Conservation (phyloP, 2,329 filamentous ascomycete genomes). For the Rhexocercosporidium sp. region DNA sequence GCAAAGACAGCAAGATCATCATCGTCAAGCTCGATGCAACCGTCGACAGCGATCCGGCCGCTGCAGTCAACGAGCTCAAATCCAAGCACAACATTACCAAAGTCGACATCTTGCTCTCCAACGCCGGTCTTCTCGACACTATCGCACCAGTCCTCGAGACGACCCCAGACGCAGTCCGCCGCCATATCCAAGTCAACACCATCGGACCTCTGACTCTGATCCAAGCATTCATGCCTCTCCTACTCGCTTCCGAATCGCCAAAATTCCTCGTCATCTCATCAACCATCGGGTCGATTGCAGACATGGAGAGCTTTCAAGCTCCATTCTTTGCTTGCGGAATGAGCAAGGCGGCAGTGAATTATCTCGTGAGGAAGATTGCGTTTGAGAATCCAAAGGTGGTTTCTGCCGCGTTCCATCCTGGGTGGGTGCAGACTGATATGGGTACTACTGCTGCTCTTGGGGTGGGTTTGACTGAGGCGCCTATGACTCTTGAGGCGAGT, state of each 20-base stretch:
- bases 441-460: conserved; percentile 26
- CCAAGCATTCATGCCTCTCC: conserved; percentile 49
- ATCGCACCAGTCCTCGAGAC: conserved; percentile 42
- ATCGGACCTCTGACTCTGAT: conserved; percentile 49
- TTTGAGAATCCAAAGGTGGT: conserved; percentile 40
- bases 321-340: conserved; percentile 47
- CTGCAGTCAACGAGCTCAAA: conserved; percentile 44
- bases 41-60: conserved; percentile 43
- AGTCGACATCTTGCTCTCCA: conserved; percentile 57
- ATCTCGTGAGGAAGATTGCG: conserved; percentile 42
- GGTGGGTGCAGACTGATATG: conserved; percentile 42
- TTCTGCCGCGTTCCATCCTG: conserved; percentile 41
- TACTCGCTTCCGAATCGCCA: conserved; percentile 43
- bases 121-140: conserved; percentile 49
- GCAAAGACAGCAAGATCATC: conserved; percentile 44
- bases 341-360: conserved; percentile 46
- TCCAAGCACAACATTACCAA: conserved; percentile 45
- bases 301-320: conserved; percentile 9
- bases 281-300: conserved; percentile 28
- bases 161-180: conserved; percentile 44
- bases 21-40: conserved; percentile 51
- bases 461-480: conserved; percentile 28
- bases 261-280: conserved; percentile 47
- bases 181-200: conserved; percentile 50
- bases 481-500: conserved; percentile 30